These are phyloP conservation scores for Phalaenopsis aphrodite DNA, from an alignment of 106 monocot species.

Conservation along the genomic window DNA sequence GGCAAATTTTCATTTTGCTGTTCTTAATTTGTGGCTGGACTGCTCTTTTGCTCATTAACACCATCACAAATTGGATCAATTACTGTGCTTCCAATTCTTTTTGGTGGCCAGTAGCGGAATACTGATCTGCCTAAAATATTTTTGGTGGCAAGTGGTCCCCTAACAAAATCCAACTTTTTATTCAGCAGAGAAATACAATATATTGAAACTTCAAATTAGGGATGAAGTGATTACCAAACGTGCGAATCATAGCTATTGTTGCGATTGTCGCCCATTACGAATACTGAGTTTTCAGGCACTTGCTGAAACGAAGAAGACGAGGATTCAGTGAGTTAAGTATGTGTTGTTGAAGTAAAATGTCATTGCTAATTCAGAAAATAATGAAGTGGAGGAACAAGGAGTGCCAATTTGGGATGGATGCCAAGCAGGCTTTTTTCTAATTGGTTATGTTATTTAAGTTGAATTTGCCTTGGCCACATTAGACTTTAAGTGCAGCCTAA, in stretches of 20 bases:
- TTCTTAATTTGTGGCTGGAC: conserved; percentile 1
- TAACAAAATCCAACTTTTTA: conserved; percentile 11
- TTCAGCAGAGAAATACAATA: not conserved
- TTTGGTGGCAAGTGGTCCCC: conserved; percentile 85
- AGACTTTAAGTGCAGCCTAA: no score
- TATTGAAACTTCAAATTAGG: not conserved
- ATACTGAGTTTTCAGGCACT: conserved; percentile 73
- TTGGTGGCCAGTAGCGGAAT: conserved; percentile 91
- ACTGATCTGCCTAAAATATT: conserved; percentile 88
- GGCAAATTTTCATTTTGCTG: not conserved
- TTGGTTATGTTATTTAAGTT: no score
- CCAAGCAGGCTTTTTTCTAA: not conserved
- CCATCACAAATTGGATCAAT: conserved; percentile 13
- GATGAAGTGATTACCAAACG: conserved; percentile 55
- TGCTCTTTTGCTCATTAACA: not conserved
- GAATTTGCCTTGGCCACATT: no score
- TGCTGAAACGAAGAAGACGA: conserved; percentile 29
- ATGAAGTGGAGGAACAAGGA: not conserved
- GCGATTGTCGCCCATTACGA: conserved; percentile 98
- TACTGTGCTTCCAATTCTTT: conserved; percentile 65
- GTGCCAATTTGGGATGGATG: not conserved
- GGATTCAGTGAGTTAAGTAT: not conserved
- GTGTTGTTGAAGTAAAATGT: not conserved
- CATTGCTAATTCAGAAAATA: not conserved
- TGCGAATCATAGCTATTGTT: conserved; percentile 99